Conservation (phyloP, 768 basidiomycete species). For the Aureoboletus auriporus region DNA sequence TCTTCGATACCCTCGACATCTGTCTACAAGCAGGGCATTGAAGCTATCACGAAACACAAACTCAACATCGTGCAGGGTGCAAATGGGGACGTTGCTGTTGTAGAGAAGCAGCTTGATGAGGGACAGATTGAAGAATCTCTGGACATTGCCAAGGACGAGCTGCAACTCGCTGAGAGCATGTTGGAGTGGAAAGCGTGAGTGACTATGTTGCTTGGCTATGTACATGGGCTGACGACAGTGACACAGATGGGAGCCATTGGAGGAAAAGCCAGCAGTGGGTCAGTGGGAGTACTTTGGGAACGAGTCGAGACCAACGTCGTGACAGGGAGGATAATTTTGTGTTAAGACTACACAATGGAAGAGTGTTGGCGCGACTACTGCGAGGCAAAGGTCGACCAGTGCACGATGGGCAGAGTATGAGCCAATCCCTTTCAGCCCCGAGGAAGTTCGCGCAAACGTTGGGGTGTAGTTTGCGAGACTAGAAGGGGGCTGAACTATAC, state of each 20-base stretch:
- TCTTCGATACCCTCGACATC: slow-evolving; percentile 72
- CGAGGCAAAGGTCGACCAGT: not conserved
- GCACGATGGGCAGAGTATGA: not conserved
- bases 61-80: slow-evolving; percentile 68
- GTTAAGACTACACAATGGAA: not conserved
- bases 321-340: slow-evolving; percentile 1
- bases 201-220: not conserved
- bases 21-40: slow-evolving; percentile 86
- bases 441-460: slow-evolving; percentile 27
- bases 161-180: slow-evolving; percentile 75
- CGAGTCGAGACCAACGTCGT: slow-evolving; percentile 40
- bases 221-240: slow-evolving; percentile 1
- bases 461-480: slow-evolving; percentile 15
- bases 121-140: slow-evolving; percentile 87
- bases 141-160: slow-evolving; percentile 78
- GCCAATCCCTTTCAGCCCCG: slow-evolving; percentile 17
- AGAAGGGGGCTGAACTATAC: slow-evolving; percentile 15
- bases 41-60: slow-evolving; percentile 79
- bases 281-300: slow-evolving; percentile 87
- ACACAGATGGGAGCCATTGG: slow-evolving; percentile 82
- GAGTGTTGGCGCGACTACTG: slow-evolving; percentile 6
- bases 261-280: slow-evolving; percentile 72
- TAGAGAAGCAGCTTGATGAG: slow-evolving; percentile 74
- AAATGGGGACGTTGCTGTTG: slow-evolving; percentile 59
- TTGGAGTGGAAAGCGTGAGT: slow-evolving; percentile 96